phyloP scores from a whole-genome alignment of 169 alveolate genomes.

The Plasmodium gonderi region DNA sequence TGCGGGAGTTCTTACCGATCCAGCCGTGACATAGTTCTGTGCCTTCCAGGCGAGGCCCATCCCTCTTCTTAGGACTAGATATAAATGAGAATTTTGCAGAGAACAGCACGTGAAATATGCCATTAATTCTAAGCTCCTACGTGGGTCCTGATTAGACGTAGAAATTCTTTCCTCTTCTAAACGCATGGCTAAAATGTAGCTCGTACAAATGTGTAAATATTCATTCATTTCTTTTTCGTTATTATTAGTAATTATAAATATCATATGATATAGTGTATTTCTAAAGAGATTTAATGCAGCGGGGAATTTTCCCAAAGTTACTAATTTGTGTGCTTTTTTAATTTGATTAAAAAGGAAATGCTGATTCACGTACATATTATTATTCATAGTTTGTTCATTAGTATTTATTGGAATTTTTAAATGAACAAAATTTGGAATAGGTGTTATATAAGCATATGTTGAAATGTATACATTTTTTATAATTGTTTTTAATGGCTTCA shows the following conservation, averaged over 20 bases:
- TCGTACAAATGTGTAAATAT: constrained; percentile 34
- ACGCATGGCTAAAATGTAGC: constrained; percentile 81
- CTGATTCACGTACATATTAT: constrained; percentile 20
- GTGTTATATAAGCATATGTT: constrained; percentile 68
- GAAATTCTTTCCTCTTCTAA: constrained; percentile 80
- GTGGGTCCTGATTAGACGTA: constrained; percentile 73
- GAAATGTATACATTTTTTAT: constrained; percentile 69
- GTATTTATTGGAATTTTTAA: constrained; percentile 27
- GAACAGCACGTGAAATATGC: constrained; percentile 88
- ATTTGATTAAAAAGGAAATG: constrained; percentile 69
- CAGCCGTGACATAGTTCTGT: constrained; percentile 87
- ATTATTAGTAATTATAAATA: constrained; percentile 18
- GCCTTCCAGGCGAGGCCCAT: constrained; percentile 92
- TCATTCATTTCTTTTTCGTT: constrained; percentile 55
- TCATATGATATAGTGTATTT: constrained; percentile 44
- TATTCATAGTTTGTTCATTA: constrained; percentile 15
- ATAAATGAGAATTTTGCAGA: constrained; percentile 85
- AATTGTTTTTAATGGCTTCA: constrained; percentile 68
- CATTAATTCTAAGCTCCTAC: constrained; percentile 85
- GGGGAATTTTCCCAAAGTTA: constrained; percentile 76
- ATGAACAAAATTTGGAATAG: constrained; percentile 31
- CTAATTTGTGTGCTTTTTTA: constrained; percentile 78
- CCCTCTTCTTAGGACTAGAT: constrained; percentile 87
- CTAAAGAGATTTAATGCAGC: constrained; percentile 74
- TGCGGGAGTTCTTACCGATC: constrained; percentile 37